These are phyloP conservation scores for Kurtzmaniella cleridarum DNA, from an alignment of 805 yeast genomes.

Conservation along the genomic window DNA sequence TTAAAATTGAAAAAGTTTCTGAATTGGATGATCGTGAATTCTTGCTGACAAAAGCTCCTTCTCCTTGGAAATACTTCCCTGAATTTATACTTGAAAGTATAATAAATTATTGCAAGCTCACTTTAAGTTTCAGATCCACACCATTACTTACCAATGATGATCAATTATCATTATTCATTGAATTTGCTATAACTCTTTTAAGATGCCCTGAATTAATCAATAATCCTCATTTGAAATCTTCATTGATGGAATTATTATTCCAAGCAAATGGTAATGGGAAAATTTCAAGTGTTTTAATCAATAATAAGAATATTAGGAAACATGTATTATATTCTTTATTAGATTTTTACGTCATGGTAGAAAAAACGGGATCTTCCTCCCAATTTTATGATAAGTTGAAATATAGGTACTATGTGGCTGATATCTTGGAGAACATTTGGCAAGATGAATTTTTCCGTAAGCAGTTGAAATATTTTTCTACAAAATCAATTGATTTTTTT, in stretches of 20 bases:
- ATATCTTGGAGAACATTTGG: constrained; percentile 81
- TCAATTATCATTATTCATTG: constrained; percentile 55
- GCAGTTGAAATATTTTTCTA: constrained; percentile 66
- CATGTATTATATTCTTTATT: constrained; percentile 77
- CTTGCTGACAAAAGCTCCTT: constrained; percentile 58
- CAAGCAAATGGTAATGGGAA: constrained; percentile 59
- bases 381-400: constrained; percentile 97
- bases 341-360: constrained; percentile 90
- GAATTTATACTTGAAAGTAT: constrained; percentile 83
- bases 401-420: constrained; percentile 79
- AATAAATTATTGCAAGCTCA: constrained; percentile 61
- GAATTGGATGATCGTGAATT: constrained; percentile 73
- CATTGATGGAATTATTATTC: constrained; percentile 74
- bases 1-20: constrained; percentile 54
- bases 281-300: constrained; percentile 59
- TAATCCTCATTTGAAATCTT: constrained; percentile 89
- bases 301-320: constrained; percentile 55
- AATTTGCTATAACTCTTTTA: constrained; percentile 66
- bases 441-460: constrained; percentile 58
- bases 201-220: constrained; percentile 82
- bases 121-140: constrained; percentile 49
- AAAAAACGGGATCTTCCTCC: constrained; percentile 90
- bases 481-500: constrained; percentile 72
- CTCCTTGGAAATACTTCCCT: constrained; percentile 78
- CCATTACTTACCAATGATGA: constrained; percentile 51